Evolutionary conservation across 495 filamentous ascomycete genomes (phyloP).

Genomic region (Neurospora sp.): DNA sequence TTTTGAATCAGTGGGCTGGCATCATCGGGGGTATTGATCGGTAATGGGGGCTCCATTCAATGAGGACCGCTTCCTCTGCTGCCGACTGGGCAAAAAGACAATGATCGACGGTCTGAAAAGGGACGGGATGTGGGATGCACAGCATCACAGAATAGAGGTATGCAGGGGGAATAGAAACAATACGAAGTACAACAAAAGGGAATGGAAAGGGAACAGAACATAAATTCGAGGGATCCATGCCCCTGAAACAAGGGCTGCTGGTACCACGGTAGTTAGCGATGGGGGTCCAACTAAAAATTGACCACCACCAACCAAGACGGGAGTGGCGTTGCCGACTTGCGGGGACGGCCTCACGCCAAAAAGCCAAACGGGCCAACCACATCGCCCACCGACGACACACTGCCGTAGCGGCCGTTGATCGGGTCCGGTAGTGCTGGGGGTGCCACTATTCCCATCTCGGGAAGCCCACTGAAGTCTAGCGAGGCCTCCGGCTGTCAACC

Average conservation of each 20-base stretch:
- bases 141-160: background rate
- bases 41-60: background rate
- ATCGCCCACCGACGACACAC: background rate
- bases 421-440: background rate
- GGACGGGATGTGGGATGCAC: background rate
- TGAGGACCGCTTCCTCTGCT: background rate
- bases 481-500: slow-evolving; percentile 7
- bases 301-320: background rate
- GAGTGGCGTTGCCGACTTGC: background rate
- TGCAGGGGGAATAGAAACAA: background rate
- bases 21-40: background rate
- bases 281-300: background rate
- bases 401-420: background rate
- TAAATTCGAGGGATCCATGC: background rate
- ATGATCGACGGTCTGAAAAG: background rate
- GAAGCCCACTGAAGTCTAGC: background rate
- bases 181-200: background rate
- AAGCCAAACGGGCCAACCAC: slow-evolving; percentile 2
- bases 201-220: background rate
- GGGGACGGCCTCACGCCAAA: background rate
- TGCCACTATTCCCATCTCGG: background rate
- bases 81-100: background rate
- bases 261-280: background rate
- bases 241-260: background rate
- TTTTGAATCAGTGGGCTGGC: background rate